Conservation (phyloP, 148 eudicot species). For the Linanthus parryae region DNA sequence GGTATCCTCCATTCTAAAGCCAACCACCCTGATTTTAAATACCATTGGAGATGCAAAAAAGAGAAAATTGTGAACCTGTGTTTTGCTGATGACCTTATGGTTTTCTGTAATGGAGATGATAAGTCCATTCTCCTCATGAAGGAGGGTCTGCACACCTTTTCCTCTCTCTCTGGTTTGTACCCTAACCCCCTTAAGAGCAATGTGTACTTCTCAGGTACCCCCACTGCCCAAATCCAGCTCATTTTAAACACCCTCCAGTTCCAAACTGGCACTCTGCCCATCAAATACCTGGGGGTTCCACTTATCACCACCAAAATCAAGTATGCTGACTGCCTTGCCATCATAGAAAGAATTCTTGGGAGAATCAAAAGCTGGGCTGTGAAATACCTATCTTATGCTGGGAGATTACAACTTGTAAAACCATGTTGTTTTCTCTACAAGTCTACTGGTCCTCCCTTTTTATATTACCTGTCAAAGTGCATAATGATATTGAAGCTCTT, state of each 20-base stretch:
- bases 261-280: not conserved
- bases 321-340: not conserved
- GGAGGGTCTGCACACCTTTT: not conserved
- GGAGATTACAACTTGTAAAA: not conserved
- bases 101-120: not conserved
- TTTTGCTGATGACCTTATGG: constrained; percentile 1
- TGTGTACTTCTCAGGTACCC: not conserved
- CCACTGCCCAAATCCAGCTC: not conserved
- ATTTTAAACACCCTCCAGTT: not conserved
- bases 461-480: no score
- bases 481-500: no score
- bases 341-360: not conserved
- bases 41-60: not conserved
- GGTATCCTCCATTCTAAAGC: no score
- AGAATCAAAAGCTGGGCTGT: no score
- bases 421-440: no score
- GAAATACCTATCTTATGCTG: not conserved
- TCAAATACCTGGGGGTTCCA: not conserved
- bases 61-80: not conserved
- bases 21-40: not conserved
- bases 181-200: not conserved
- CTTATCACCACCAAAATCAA: not conserved
- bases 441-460: no score
- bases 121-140: not conserved
- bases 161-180: not conserved